Evolutionary conservation across 1,284 basidiomycete species (phyloP).

Genomic region (Leucoagaricus sp.): DNA sequence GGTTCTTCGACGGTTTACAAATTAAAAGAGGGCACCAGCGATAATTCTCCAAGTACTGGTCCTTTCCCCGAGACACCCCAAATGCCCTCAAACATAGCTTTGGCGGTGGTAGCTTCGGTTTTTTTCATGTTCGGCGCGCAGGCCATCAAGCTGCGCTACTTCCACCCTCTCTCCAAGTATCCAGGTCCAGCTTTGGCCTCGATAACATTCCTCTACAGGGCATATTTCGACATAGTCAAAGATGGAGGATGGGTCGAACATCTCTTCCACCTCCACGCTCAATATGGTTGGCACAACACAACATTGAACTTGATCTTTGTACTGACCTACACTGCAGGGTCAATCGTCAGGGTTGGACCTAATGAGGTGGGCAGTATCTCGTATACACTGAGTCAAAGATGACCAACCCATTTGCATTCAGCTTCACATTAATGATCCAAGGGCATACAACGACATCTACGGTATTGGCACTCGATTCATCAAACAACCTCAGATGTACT

Average conservation of each 20-base stretch:
- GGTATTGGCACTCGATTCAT: slow-evolving; percentile 31
- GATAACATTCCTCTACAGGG: slow-evolving; percentile 32
- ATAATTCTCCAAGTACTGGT: background rate
- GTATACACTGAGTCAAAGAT: no score
- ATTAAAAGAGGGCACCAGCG: background rate
- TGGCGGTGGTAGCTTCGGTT: background rate
- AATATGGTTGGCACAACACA: slow-evolving; percentile 27
- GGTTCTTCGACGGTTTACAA: background rate
- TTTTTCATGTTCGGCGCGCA: background rate
- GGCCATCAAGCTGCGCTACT: slow-evolving; percentile 20
- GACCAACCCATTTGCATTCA: no score
- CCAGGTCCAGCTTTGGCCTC: slow-evolving; percentile 35
- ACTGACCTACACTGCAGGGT: slow-evolving; percentile 18
- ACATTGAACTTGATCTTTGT: background rate
- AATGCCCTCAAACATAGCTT: background rate
- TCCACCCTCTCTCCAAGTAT: slow-evolving; percentile 29
- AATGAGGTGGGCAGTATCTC: slow-evolving; percentile 37
- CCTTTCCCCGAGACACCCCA: background rate
- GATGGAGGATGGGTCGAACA: slow-evolving; percentile 37
- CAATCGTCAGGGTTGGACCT: slow-evolving; percentile 33
- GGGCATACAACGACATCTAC: slow-evolving; percentile 38
- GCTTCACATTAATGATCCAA: slow-evolving; percentile 39
- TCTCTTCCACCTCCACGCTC: slow-evolving; percentile 31
- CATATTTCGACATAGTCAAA: slow-evolving; percentile 35
- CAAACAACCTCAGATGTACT: slow-evolving; percentile 35